Percentiles rank a stretch among this genome's conserved stretches.
phyloP scores from a whole-genome alignment of 257 asterid species.

The Solanum chmielewskii region DNA sequence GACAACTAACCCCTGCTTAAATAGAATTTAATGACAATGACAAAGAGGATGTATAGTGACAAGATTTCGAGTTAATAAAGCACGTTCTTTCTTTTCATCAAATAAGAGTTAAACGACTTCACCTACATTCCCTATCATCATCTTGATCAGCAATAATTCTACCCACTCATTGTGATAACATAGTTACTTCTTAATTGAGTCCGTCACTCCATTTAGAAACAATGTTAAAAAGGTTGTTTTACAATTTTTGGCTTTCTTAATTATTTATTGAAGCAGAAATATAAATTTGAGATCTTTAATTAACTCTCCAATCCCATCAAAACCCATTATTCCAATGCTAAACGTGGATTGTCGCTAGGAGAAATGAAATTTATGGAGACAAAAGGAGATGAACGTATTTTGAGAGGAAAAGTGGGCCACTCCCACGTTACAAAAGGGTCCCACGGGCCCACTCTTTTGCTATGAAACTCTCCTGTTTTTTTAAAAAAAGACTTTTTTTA shows the following conservation, averaged over 20 bases:
- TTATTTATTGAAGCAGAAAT: too few relatives aligned
- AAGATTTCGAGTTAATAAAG: neutral
- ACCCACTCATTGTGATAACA: neutral
- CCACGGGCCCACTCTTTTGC: neutral
- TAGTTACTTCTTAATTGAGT: neutral
- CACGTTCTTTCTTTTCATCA: neutral
- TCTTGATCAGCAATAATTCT: neutral
- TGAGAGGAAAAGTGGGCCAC: neutral
- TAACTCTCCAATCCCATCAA: fast-evolving
- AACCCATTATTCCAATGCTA: neutral
- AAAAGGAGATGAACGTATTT: neutral
- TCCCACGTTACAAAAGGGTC: neutral
- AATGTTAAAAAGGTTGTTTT: neutral
- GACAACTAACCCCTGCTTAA: neutral
- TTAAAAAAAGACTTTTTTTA: fast-evolving
- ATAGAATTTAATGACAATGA: neutral
- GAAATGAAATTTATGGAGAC: neutral
- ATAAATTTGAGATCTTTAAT: neutral
- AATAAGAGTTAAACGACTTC: neutral
- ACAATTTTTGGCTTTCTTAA: neutral
- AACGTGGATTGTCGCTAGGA: neutral
- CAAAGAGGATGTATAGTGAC: neutral
- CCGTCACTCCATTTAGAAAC: neutral
- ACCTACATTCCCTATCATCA: neutral
- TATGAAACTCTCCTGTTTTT: neutral